Base-by-base conservation (phyloP, 768 basidiomycete species). In the Gymnopilus dilepis region DNA sequence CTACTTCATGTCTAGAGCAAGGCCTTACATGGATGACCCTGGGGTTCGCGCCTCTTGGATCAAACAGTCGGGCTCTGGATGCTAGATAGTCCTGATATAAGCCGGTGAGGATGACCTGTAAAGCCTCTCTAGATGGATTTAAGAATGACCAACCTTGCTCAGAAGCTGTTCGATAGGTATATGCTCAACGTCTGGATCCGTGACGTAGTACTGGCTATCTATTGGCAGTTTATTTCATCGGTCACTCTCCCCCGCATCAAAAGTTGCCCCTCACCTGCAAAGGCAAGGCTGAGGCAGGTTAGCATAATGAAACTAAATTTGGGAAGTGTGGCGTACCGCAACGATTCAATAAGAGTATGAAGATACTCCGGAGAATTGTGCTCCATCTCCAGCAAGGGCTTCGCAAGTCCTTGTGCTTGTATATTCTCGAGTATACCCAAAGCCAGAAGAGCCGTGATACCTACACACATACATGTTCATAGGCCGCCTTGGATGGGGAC, bases 361-460 rank as follows among this genome's bases (percentile, higher is more conserved):
- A 97, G 79, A 73, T 97, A 99, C 65, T 91, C 88, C 0, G 89
- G 79, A 0, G 94, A 96, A 69, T 97, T 97, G 74, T 97, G 95
- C 58, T 95, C 91, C 80, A 94, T 82, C 62, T 94, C 86, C 21
- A 86, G 73, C 5, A 98, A 75, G 12, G 94, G 84, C 59, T 81
- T 82, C 48, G 86, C 83, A 53, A 86, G 84, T 0, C 88, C 87
- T 69, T 90, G 86, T 61, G 82, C 85, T 75, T 97, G 91, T 15
- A 98, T 82, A 26, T 82, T 86, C 67, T 99, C 97, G 51, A 99
- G 78, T 61, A 99, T 94, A 1, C 97, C 97, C 21, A 99, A 84
- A 12, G 96, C 94, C 30, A 99, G 78, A 7, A 99, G 82, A 0
- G 97, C 94, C 4, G 96, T 97, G 41, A 99, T 85, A n/a, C 89